Conservation (phyloP, 257 asterid species). For the Petunia secreta region DNA sequence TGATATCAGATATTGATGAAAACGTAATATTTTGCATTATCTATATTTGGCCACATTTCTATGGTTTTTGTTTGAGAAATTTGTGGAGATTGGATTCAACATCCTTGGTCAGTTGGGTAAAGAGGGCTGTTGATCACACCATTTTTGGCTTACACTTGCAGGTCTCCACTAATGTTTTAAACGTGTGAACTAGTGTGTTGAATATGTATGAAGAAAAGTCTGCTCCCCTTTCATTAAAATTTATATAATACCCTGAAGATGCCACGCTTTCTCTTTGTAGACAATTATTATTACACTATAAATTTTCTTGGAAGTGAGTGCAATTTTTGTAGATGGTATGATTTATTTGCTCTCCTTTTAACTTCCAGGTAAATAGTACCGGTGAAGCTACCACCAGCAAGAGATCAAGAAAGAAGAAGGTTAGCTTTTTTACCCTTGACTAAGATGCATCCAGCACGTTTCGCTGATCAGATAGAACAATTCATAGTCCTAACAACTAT, state of each 20-base stretch:
- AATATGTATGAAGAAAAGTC: not conserved
- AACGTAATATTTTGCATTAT: not conserved
- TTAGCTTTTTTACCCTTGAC: slow-evolving; percentile 23
- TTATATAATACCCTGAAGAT: not conserved
- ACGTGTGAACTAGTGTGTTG: not conserved
- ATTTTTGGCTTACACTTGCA: not conserved
- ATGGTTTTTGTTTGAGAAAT: not conserved
- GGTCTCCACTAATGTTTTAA: not conserved
- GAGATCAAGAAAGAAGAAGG: slow-evolving; percentile 69
- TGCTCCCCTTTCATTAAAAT: not conserved
- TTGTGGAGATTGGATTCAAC: not conserved
- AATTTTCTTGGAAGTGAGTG: slow-evolving; percentile 7
- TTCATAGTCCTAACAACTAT: too few species aligned
- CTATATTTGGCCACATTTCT: not conserved
- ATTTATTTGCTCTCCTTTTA: not conserved
- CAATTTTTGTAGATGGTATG: not conserved
- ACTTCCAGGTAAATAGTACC: slow-evolving; percentile 41
- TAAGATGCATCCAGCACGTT: not conserved
- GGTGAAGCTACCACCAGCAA: slow-evolving; percentile 47
- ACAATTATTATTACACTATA: not conserved
- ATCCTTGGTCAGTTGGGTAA: not conserved
- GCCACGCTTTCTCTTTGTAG: not conserved
- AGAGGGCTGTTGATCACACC: not conserved
- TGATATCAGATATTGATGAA: not conserved
- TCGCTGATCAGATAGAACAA: not conserved